Base-by-base conservation (phyloP, 192 early-diverging fungal species). In the Dissophora globulifera region DNA sequence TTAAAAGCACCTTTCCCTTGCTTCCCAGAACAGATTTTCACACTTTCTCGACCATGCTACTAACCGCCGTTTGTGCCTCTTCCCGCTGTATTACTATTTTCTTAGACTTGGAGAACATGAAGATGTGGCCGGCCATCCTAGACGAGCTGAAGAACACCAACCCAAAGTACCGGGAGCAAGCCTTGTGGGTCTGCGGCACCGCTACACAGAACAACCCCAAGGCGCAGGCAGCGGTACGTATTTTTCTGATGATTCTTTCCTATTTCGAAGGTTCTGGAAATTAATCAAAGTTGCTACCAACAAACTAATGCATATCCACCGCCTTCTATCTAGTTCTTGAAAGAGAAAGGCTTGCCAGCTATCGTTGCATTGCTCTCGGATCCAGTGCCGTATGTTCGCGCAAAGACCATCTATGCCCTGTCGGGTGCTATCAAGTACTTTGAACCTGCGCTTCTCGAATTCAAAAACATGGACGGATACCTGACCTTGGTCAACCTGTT, bases 161-260 rank as follows among this genome's bases (percentile, higher is more conserved):
- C 40, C 67, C 81, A 0, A 67, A 81, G 52, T 59, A 96, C 26
- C 85, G 94, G 35, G 81, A 83, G 35, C 89, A 87, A 32, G 88
- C 88, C 4, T 89, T 92, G 20, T 99, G 96, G 97, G 91, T 96
- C 12, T 86, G 94, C 55, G 95, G 94, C 10, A 99, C 96, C 11
- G 90, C 92, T 3, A 89, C 96, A 8, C 96, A 99, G 78, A 96
- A 99, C 80, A 98, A 99, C 71, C 86, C 88, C 22, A 82, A 83
- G 30, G 92, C 94, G 5, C 95, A 99, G 74, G 69, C 82, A 17
- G 91, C 89, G 23, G 86, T 87, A 82, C 53, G 84, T 69, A 22
- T 35, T 38, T 38, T n/a, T n/a, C n/a, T n/a, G n/a, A n/a, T n/a
- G n/a, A n/a, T n/a, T n/a, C n/a, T n/a, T n/a, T n/a, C n/a, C n/a